These are phyloP conservation scores for Vanrija pseudolonga DNA, from an alignment of 1,284 basidiomycete genomes.

Conservation along the genomic window DNA sequence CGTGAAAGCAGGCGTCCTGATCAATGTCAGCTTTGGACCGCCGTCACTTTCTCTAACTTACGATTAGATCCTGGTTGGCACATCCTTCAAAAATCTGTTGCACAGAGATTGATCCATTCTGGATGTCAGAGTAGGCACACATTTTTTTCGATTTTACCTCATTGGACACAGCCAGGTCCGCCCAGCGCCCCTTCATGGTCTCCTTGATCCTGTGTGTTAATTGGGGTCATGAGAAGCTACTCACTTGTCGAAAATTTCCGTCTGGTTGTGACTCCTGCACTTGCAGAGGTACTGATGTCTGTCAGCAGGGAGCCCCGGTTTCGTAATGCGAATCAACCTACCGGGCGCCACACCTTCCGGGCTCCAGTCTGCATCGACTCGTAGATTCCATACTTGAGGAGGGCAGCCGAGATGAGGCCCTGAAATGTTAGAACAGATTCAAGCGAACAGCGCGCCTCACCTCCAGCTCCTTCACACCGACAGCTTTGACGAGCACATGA, in stretches of 20 bases:
- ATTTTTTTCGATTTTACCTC: slow-evolving; percentile 19
- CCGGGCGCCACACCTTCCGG: slow-evolving; percentile 41
- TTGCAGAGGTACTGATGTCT: slow-evolving; percentile 38
- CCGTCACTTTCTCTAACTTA: slow-evolving; percentile 4
- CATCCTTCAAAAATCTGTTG: slow-evolving; percentile 46
- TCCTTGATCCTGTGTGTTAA: slow-evolving; percentile 29
- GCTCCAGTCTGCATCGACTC: slow-evolving; percentile 44
- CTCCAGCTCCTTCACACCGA: slow-evolving; percentile 39
- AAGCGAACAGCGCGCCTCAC: slow-evolving; percentile 17
- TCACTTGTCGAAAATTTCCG: slow-evolving; percentile 34
- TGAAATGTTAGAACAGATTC: neutral
- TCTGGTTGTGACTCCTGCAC: slow-evolving; percentile 26
- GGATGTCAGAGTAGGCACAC: neutral
- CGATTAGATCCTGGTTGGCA: slow-evolving; percentile 36
- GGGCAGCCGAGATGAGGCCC: slow-evolving; percentile 31
- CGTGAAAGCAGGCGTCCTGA: slow-evolving; percentile 37
- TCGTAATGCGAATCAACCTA: slow-evolving; percentile 7
- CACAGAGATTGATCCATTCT: slow-evolving; percentile 45
- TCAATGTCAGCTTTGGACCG: neutral
- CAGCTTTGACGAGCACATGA: slow-evolving; percentile 44
- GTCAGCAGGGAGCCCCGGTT: neutral
- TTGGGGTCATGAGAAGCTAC: neutral
- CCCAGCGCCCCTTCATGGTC: slow-evolving; percentile 36
- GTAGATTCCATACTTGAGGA: slow-evolving; percentile 36
- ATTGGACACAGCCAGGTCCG: slow-evolving; percentile 37